These are phyloP conservation scores for Candida verbasci DNA, from an alignment of 805 yeast species.

Conservation along the genomic window DNA sequence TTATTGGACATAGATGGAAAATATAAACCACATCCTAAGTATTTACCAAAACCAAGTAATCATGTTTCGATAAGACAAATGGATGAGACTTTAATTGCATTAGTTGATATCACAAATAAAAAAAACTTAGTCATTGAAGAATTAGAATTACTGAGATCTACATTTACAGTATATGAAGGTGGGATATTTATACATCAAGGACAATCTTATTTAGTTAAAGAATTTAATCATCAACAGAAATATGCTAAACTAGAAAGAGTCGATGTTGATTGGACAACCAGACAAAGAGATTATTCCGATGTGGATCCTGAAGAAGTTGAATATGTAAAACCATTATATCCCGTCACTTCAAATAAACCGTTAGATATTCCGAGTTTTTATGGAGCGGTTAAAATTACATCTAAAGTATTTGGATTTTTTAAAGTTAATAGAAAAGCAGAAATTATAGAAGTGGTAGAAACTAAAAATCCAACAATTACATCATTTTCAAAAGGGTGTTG, in stretches of 20 bases:
- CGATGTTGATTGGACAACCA: conserved; percentile 90
- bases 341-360: conserved; percentile 26
- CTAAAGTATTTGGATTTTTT: conserved; percentile 87
- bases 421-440: conserved; percentile 72
- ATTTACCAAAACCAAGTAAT: conserved; percentile 77
- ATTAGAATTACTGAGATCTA: conserved; percentile 82
- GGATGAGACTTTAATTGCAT: conserved; percentile 79
- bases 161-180: conserved; percentile 87
- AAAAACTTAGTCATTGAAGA: conserved; percentile 80
- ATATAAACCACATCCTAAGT: conserved; percentile 39
- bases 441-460: conserved; percentile 91
- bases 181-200: conserved; percentile 96
- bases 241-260: conserved; percentile 85
- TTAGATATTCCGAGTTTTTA: conserved; percentile 58
- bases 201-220: conserved; percentile 77
- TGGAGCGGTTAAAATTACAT: conserved; percentile 71
- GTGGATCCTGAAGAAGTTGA: conserved; percentile 82
- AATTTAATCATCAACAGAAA: conserved; percentile 72
- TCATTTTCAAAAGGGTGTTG: conserved; percentile 78
- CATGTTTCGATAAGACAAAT: conserved; percentile 77
- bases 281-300: conserved; percentile 88
- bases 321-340: conserved; percentile 49
- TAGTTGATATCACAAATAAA: conserved; percentile 80
- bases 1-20: conserved; percentile 30
- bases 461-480: conserved; percentile 77